phyloP scores from a whole-genome alignment of 2,329 filamentous ascomycete genomes.

The Exophiala spinifera region DNA sequence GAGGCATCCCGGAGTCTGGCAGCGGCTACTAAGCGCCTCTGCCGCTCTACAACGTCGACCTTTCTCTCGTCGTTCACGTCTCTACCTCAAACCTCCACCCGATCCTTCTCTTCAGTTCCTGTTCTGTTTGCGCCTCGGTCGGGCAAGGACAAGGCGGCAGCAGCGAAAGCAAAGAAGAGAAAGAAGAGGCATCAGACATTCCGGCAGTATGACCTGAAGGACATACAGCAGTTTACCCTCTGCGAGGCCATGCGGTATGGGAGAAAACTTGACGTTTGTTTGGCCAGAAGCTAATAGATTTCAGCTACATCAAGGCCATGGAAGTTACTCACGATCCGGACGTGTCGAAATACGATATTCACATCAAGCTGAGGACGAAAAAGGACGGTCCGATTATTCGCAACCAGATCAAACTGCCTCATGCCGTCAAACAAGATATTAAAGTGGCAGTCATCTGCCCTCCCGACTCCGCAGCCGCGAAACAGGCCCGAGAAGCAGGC shows the following conservation, averaged over 20 bases:
- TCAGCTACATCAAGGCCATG: conserved; percentile 81
- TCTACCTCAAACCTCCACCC: conserved; percentile 6
- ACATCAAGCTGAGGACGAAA: conserved; percentile 75
- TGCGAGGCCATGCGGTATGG: conserved; percentile 82
- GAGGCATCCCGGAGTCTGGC: conserved; percentile 16
- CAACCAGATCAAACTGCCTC: conserved; percentile 81
- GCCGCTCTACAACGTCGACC: conserved; percentile 20
- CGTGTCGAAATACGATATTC: conserved; percentile 80
- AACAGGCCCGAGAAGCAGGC: conserved; percentile 72
- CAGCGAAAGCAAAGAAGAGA: conserved; percentile 58
- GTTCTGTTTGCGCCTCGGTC: conserved; percentile 37
- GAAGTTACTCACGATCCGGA: conserved; percentile 80
- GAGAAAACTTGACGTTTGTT: not conserved
- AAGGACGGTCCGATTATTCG: conserved; percentile 85
- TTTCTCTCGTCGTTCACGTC: conserved; percentile 19
- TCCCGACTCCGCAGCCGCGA: conserved; percentile 70
- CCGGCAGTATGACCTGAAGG: conserved; percentile 59
- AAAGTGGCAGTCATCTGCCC: conserved; percentile 88
- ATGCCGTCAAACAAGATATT: conserved; percentile 83
- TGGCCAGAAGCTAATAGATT: conserved; percentile 14
- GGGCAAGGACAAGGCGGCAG: conserved; percentile 47
- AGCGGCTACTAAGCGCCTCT: conserved; percentile 15
- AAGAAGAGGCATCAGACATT: conserved; percentile 67
- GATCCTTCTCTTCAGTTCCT: conserved; percentile 24
- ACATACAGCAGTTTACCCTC: conserved; percentile 71